Percentiles rank a stretch among this genome's conserved stretches.
Evolutionary conservation across 768 basidiomycete genomes (phyloP).

Genomic region (Boletus subcaerulescens): DNA sequence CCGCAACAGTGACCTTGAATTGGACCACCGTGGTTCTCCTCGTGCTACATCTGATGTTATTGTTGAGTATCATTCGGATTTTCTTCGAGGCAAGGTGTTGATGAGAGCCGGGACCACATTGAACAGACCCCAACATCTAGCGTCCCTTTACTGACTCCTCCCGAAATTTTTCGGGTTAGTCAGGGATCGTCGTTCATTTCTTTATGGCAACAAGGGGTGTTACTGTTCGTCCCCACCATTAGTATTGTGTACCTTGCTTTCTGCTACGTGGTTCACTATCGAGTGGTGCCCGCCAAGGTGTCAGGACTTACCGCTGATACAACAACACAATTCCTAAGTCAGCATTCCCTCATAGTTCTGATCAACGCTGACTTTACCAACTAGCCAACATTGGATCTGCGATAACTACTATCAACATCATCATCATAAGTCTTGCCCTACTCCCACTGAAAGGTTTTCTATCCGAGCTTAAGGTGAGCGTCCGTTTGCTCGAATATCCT

Average conservation of each 20-base stretch:
- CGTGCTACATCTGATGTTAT: background rate
- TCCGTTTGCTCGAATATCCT: no score
- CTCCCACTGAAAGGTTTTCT: conserved; percentile 12
- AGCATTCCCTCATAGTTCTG: background rate
- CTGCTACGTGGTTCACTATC: conserved; percentile 18
- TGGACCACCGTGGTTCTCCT: background rate
- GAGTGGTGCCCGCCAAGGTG: conserved; percentile 5
- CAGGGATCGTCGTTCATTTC: background rate
- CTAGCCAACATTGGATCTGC: conserved; percentile 10
- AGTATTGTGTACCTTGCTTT: conserved; percentile 13
- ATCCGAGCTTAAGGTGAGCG: conserved; percentile 9
- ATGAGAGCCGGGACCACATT: background rate
- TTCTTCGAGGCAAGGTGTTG: background rate
- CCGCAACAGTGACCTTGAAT: background rate
- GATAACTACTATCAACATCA: conserved; percentile 14
- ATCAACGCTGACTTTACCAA: background rate
- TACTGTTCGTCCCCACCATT: conserved; percentile 1
- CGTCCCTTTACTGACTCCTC: background rate
- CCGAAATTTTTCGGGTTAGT: background rate
- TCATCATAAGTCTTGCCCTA: conserved; percentile 12
- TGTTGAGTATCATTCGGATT: background rate
- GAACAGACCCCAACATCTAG: conserved; percentile 2
- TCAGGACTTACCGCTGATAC: background rate
- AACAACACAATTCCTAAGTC: conserved; percentile 9
- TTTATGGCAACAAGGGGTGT: conserved; percentile 2